phyloP scores from a whole-genome alignment of 305 asterid genomes.

The Ajuga reptans region DNA sequence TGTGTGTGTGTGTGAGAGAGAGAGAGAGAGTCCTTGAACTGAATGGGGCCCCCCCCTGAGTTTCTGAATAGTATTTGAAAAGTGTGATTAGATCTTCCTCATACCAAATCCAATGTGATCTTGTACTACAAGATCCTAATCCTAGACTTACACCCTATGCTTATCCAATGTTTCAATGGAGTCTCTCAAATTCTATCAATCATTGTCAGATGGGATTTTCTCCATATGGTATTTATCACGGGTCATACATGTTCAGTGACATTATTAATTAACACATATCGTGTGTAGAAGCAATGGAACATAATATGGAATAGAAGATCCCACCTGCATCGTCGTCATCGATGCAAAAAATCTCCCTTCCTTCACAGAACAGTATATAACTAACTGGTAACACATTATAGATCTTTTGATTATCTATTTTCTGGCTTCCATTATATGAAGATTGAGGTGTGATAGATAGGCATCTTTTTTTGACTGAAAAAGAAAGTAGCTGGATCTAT shows the following conservation, averaged over 20 bases:
- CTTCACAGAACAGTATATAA: too few relatives aligned
- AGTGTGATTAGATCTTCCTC: not conserved
- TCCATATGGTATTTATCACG: too few relatives aligned
- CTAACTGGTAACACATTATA: too few relatives aligned
- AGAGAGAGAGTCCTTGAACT: not conserved
- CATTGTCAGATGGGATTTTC: too few relatives aligned
- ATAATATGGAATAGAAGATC: too few relatives aligned
- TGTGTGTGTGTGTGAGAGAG: not conserved
- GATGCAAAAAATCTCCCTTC: too few relatives aligned
- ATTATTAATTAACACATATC: too few relatives aligned
- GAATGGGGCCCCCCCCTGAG: slow-evolving; percentile 5
- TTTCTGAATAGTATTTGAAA: not conserved
- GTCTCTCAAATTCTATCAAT: too few relatives aligned
- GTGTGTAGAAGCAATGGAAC: too few relatives aligned
- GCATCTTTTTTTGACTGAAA: not conserved
- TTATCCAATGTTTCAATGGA: not conserved
- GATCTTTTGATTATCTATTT: not conserved
- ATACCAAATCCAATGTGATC: not conserved
- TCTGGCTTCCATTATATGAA: not conserved
- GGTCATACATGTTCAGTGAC: too few relatives aligned
- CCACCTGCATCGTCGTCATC: too few relatives aligned
- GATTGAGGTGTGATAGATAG: not conserved
- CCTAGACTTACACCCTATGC: not conserved
- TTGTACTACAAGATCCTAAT: not conserved
- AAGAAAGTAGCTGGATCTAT: slow-evolving; percentile 11